Evolutionary conservation across 345 rosid species (phyloP), one percentile per base, ranked within the genome.

Genomic region (Linum tenue): DNA sequence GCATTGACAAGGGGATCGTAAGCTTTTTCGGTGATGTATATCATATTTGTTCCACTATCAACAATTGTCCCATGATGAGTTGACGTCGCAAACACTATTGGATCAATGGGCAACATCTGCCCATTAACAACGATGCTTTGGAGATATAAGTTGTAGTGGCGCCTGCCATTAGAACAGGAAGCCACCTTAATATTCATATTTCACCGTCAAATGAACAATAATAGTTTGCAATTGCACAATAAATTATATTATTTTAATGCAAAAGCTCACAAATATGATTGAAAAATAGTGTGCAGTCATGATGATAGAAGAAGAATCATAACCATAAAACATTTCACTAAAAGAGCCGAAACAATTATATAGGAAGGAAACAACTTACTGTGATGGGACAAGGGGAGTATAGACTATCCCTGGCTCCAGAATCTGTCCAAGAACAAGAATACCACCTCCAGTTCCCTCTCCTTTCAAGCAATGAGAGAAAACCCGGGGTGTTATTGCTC

Each of bases 401-500:
- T 74, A 74, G 58, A 69, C 69, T 9, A 74, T 70, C 64, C 68
- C 59, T 50, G 77, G 77, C 74, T 74, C 77, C 72, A 74, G 42
- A 62, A 74, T 74, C 71, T 74, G 73, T 51, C 77, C 77, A 37
- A 74, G 77, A 51, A 74, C 73, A 64, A 74, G 59, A 37, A 74
- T 74, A 31, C 77, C 77, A 44, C 77, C 77, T 43, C 77, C 77
- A 16, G 5, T 66, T 15, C 70, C 77, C 11, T 74, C 70, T 70
- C 77, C 77, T 66, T 66, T 70, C 70, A 74, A 51, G 61, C 77
- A 74, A 50, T 74, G 77, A 37, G 77, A 74, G 61, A 74, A 74
- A 35, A 69, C 70, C 62, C 65, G 57, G 36, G 77, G 73, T 3
- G 74, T 66, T 62, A 74, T 67, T 36, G 70, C 71, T 51, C 69